A percentile compares a stretch with the other conserved stretches of the same genome.
Conservation (phyloP, 495 filamentous ascomycete genomes). For the Neurospora terricola region DNA sequence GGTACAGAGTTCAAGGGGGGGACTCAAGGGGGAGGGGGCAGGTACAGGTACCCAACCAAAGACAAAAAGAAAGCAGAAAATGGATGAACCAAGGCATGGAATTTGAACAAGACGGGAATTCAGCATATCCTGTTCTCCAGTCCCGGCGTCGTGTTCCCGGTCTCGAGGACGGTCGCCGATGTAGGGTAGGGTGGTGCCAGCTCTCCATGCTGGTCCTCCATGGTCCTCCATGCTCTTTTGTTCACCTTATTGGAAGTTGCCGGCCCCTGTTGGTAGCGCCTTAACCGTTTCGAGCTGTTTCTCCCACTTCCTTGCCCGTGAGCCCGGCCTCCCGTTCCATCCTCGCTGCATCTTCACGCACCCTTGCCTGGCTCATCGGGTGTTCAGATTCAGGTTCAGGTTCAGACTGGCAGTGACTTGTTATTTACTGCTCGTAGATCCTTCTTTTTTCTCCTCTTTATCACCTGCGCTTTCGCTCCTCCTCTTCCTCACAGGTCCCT, state of each 20-base stretch:
- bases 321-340: conserved; percentile 5
- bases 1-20: not conserved
- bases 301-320: not conserved
- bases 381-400: not conserved
- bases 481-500: not conserved
- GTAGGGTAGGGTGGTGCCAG: not conserved
- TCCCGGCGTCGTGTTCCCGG: conserved; percentile 11
- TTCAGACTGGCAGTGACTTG: not conserved
- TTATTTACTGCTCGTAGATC: not conserved
- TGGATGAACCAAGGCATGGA: conserved; percentile 22
- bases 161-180: not conserved
- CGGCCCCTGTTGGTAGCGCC: not conserved
- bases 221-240: not conserved
- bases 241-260: not conserved
- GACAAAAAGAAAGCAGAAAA: conserved; percentile 6
- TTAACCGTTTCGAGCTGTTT: not conserved
- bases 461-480: conserved; percentile 1
- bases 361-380: not conserved
- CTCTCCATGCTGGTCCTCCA: not conserved
- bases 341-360: not conserved
- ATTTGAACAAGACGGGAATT: conserved; percentile 13
- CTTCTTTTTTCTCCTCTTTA: not conserved
- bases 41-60: not conserved
- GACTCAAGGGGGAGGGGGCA: not conserved
- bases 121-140: conserved; percentile 17